Evolutionary conservation across 176 grass and related monocot species (phyloP).

Genomic region (Bromus sterilis): DNA sequence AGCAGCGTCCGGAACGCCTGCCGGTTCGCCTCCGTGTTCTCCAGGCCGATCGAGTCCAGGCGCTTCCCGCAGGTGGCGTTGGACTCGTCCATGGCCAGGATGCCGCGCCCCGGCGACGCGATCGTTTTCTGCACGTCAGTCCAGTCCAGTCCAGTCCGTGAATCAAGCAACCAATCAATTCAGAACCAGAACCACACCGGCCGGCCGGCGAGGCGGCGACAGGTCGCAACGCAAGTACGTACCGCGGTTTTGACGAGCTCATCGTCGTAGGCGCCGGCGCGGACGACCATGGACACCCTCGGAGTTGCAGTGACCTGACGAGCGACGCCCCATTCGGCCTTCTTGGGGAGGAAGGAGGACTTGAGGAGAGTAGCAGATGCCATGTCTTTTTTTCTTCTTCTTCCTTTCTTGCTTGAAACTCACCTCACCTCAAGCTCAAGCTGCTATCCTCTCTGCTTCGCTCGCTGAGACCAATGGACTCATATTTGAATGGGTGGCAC

Average conservation of each 20-base stretch:
- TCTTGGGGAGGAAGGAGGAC: constrained; percentile 84
- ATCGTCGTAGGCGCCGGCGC: constrained; percentile 59
- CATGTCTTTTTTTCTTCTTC: constrained; percentile 41
- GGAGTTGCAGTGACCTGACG: not conserved
- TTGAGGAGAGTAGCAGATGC: constrained; percentile 69
- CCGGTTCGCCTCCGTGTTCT: too few species aligned
- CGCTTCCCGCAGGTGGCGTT: constrained; percentile 71
- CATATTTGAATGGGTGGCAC: not conserved
- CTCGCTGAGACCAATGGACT: not conserved
- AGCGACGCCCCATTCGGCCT: constrained; percentile 37
- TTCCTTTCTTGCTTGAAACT: too few species aligned
- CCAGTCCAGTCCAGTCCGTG: too few species aligned
- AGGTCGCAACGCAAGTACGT: too few species aligned
- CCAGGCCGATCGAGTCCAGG: too few species aligned
- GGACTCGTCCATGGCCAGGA: constrained; percentile 73
- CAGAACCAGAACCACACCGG: not conserved
- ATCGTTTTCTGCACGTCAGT: constrained; percentile 49
- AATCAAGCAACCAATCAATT: too few species aligned
- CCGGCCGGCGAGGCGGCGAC: too few species aligned
- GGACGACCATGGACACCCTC: constrained; percentile 54
- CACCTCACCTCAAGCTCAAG: too few species aligned
- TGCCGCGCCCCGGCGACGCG: constrained; percentile 69
- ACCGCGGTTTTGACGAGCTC: constrained; percentile 84
- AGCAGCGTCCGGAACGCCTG: constrained; percentile 59
- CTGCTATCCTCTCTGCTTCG: not conserved